Conservation (phyloP, 2,329 filamentous ascomycete species). For the Hysterium pulicare region DNA sequence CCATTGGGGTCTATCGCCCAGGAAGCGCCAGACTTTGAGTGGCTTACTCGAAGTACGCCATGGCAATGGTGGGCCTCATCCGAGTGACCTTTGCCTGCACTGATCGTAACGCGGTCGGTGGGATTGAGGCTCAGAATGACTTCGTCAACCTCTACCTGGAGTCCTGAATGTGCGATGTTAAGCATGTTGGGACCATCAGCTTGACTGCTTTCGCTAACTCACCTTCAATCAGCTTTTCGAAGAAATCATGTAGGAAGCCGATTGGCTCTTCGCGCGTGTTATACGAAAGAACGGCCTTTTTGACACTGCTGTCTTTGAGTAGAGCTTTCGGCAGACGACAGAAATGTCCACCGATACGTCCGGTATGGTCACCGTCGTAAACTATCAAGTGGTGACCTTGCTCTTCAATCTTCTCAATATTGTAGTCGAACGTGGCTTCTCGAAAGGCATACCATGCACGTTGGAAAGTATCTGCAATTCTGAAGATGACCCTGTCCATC, state of each 20-base stretch:
- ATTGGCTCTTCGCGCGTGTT: background rate
- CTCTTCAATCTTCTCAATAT: background rate
- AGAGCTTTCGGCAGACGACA: background rate
- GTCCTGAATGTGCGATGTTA: background rate
- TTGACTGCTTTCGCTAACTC: too few relatives aligned
- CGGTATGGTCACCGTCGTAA: background rate
- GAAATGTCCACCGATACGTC: background rate
- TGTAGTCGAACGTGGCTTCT: background rate
- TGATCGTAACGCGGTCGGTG: background rate
- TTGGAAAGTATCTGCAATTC: background rate
- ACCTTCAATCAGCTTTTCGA: background rate
- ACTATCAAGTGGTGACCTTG: background rate
- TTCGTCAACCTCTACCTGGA: background rate
- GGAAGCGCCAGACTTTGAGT: background rate
- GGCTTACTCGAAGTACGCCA: background rate
- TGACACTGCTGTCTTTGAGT: background rate
- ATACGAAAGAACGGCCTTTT: background rate
- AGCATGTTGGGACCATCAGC: too few relatives aligned
- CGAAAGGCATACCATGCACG: background rate
- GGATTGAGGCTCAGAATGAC: background rate
- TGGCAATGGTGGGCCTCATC: background rate
- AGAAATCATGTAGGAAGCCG: background rate
- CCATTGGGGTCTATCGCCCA: background rate
- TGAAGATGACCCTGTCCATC: background rate
- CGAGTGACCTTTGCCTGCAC: background rate